Percentiles rank a stretch among this genome's conserved stretches.
Conservation (phyloP, 2,329 filamentous ascomycete species). For the Calonectria honghensis region DNA sequence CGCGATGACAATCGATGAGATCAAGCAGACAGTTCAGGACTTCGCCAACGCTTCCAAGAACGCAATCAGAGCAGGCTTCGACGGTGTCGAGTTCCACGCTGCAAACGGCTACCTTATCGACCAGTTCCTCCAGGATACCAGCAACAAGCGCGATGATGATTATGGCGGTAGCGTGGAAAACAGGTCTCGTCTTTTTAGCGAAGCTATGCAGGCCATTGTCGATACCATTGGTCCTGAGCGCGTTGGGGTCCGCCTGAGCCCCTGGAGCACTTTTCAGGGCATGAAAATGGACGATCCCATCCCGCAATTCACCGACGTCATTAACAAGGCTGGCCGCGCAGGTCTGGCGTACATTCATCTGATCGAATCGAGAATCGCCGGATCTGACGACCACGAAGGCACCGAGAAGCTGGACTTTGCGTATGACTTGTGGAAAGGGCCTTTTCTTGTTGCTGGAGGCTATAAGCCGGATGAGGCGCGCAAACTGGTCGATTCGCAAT, state of each 20-base stretch:
- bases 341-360: constrained; percentile 78
- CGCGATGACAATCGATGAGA: constrained; percentile 79
- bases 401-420: constrained; percentile 59
- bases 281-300: constrained; percentile 79
- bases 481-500: constrained; percentile 55
- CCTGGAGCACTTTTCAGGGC: constrained; percentile 76
- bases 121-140: constrained; percentile 73
- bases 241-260: constrained; percentile 75
- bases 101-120: constrained; percentile 78
- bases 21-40: constrained; percentile 74
- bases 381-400: constrained; percentile 62
- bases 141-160: constrained; percentile 69
- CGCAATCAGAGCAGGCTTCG: constrained; percentile 79
- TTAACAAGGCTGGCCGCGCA: constrained; percentile 69
- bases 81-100: constrained; percentile 78
- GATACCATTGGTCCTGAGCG: constrained; percentile 69
- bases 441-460: constrained; percentile 60
- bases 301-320: constrained; percentile 77
- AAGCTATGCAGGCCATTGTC: constrained; percentile 65
- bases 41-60: constrained; percentile 73
- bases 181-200: constrained; percentile 70
- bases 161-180: constrained; percentile 74
- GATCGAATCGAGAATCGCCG: constrained; percentile 73
- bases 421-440: constrained; percentile 57
- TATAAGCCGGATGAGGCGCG: constrained; percentile 53